Base-by-base conservation (phyloP, 768 basidiomycete species). In the Hysterangium stoloniferum region DNA sequence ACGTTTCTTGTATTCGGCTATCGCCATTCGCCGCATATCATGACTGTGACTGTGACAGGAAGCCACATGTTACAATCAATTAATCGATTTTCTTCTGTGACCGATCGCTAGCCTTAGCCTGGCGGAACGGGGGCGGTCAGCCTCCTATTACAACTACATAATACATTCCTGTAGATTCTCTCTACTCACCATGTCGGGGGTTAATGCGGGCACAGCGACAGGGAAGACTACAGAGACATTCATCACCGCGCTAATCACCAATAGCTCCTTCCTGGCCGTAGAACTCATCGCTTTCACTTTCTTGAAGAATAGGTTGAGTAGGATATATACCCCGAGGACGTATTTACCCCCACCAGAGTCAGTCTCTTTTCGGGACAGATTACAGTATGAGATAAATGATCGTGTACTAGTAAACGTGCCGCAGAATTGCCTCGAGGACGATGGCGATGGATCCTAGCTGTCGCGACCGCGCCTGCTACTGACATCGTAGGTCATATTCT, bases 321-420 rank as follows among this genome's bases (percentile, higher is more conserved):
- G 74, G 44, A 77, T 86, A 56, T 85, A 80, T 59, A 72, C 71
- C 47, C 84, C 84, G 2, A 61, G 84, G 25, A 77, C 78, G 2
- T 79, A 76, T 58, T 67, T 83, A 19, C 81, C 82, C 4, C 76
- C 79, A 13, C 73, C 74, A 43, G 68, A 74, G 71, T 77, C 61
- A 56, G 75, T 60, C 52, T 55, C 24, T 45, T 7, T n/a, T 45
- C 28, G 27, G 36, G 32, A 20, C 19, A 17, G 24, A 25, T 36
- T 20, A 31, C 35, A 25, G 28, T 32, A 13, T 11, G 48, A 45
- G 38, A n/a, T 28, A 20, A 17, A 37, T 37, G 17, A 42, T 25
- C 22, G 33, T 36, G 45, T 20, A 24, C 11, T 54, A 75, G 72
- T 6, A 74, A 76, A 65, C 68, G 74, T 43, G 71, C 75, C 1